phyloP scores from a whole-genome alignment of 139 green algal genomes.

The Chlamydomonas sp. region DNA sequence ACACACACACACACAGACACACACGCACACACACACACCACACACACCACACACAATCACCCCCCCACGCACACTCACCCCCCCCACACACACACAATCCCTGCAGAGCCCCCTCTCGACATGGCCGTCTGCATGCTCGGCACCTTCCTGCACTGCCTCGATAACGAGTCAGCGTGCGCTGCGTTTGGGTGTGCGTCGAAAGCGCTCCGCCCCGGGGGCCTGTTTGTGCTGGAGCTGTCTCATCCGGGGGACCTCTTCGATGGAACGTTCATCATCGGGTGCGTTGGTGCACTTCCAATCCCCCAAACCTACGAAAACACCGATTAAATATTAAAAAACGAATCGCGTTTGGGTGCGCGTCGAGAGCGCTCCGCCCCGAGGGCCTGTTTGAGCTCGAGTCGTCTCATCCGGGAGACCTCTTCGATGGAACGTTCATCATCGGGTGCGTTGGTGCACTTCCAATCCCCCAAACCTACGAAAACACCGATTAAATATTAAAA shows the following conservation, averaged over 20 bases:
- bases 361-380: constrained; percentile 17
- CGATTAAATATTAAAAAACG: too few relatives aligned
- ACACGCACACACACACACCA: too few relatives aligned
- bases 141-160: constrained; percentile 38
- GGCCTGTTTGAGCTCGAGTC: constrained; percentile 45
- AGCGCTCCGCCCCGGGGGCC: constrained; percentile 24
- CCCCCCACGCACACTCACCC: too few relatives aligned
- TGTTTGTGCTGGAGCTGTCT: constrained; percentile 44
- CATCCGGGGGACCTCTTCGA: constrained; percentile 46
- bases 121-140: constrained; percentile 40
- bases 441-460: constrained; percentile 23
- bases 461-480: too few relatives aligned
- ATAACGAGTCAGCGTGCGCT: constrained; percentile 22
- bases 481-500: too few relatives aligned
- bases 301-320: too few relatives aligned
- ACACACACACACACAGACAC: too few relatives aligned
- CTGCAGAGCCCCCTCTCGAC: too few relatives aligned
- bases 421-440: constrained; percentile 40
- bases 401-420: constrained; percentile 40
- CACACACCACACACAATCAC: too few relatives aligned
- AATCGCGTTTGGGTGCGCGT: constrained; percentile 1
- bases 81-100: too few relatives aligned
- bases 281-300: too few relatives aligned
- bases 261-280: constrained; percentile 33
- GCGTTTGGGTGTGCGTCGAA: constrained; percentile 1